Evolutionary conservation across 352 stramenopile species (phyloP).

Genomic region (Pythium insidiosum): DNA sequence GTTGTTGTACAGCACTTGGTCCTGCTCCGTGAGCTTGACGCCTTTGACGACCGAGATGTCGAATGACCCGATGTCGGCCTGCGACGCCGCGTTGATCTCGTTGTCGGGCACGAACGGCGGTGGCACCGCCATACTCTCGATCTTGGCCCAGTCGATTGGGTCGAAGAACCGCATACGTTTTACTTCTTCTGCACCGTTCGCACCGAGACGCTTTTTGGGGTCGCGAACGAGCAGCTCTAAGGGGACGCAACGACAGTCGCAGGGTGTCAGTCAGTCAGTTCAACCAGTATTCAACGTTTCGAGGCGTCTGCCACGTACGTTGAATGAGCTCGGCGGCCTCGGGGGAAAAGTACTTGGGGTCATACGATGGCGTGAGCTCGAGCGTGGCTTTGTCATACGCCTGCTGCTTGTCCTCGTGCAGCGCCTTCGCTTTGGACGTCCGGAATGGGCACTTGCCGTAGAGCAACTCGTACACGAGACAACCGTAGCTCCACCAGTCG

Average conservation of each 20-base stretch:
- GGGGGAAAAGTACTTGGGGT: slow-evolving; percentile 74
- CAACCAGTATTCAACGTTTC: too few species aligned
- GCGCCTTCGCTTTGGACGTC: slow-evolving; percentile 90
- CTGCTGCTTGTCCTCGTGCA: slow-evolving; percentile 87
- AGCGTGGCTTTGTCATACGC: slow-evolving; percentile 79
- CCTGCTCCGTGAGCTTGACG: slow-evolving; percentile 61
- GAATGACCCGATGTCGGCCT: slow-evolving; percentile 76
- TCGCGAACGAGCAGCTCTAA: slow-evolving; percentile 74
- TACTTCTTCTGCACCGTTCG: slow-evolving; percentile 62
- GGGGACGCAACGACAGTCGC: too few species aligned
- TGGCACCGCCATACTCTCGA: slow-evolving; percentile 57
- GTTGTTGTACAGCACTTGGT: slow-evolving; percentile 54
- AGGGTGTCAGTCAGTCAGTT: too few species aligned
- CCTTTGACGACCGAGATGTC: slow-evolving; percentile 64
- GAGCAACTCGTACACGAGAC: slow-evolving; percentile 96
- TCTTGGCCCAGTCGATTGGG: slow-evolving; percentile 58
- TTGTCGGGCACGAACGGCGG: slow-evolving; percentile 76
- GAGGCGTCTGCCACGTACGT: too few species aligned
- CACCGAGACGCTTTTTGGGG: slow-evolving; percentile 56
- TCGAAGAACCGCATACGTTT: slow-evolving; percentile 80
- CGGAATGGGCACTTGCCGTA: slow-evolving; percentile 96
- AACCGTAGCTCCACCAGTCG: slow-evolving; percentile 98
- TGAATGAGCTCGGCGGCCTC: slow-evolving; percentile 72
- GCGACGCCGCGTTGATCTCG: slow-evolving; percentile 79
- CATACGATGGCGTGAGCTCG: slow-evolving; percentile 68